Conservation (phyloP, 768 basidiomycete species). For the Austroboletus eburneus region DNA sequence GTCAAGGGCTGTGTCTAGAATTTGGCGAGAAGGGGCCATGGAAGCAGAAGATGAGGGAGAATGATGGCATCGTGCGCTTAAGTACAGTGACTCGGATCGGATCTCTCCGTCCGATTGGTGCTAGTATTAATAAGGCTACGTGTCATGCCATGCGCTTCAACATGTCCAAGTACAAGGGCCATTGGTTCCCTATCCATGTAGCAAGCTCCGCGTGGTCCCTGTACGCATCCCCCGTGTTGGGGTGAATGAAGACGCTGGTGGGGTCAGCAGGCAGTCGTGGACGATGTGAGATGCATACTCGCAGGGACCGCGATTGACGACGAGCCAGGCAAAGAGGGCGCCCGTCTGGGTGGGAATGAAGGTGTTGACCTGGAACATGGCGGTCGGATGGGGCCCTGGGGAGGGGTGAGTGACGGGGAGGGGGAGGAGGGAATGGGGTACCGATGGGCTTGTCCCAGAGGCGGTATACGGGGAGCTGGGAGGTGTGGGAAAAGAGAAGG, state of each 20-base stretch:
- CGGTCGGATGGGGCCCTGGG: conserved; percentile 61
- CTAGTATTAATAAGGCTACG: too few relatives aligned
- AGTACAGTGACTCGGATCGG: conserved; percentile 12
- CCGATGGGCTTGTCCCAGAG: conserved; percentile 64
- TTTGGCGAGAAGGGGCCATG: conserved; percentile 36
- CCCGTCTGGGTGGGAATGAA: conserved; percentile 67
- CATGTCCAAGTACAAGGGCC: conserved; percentile 47
- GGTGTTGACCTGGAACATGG: conserved; percentile 71
- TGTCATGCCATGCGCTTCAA: conserved; percentile 24
- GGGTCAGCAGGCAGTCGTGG: conserved; percentile 1
- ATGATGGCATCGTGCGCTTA: neutral
- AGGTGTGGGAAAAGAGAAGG: neutral
- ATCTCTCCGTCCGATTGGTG: conserved; percentile 2
- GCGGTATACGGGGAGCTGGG: conserved; percentile 55
- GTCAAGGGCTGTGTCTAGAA: conserved; percentile 76
- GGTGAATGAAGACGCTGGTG: conserved; percentile 63
- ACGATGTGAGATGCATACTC: conserved; percentile 45
- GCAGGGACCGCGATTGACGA: conserved; percentile 64
- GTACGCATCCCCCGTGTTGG: conserved; percentile 55
- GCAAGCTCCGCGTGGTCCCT: conserved; percentile 61
- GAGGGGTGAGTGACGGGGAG: neutral
- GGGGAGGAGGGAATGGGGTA: conserved; percentile 10
- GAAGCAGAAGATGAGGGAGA: neutral
- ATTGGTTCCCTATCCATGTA: conserved; percentile 64
- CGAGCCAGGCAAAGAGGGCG: conserved; percentile 63